Conservation (phyloP, 768 basidiomycete species). For the Leccinellum luteum region DNA sequence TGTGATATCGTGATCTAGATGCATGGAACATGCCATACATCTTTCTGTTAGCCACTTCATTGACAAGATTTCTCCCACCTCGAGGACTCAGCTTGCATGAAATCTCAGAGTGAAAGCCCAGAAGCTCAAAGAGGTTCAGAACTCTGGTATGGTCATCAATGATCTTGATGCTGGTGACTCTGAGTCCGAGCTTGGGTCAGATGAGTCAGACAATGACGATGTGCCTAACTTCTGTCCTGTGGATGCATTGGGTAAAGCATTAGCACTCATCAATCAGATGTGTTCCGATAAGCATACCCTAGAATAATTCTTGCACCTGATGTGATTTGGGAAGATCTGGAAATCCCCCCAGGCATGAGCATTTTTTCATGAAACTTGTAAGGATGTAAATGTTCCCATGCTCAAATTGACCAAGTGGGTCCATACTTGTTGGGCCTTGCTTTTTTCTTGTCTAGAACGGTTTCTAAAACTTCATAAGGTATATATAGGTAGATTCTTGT, state of each 20-base stretch:
- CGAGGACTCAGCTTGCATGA: background rate
- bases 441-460: background rate
- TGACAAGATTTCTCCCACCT: background rate
- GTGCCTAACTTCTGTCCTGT: background rate
- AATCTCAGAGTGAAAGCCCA: background rate
- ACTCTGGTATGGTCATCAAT: too few relatives aligned
- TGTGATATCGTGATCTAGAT: too few relatives aligned
- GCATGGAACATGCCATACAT: slow-evolving; percentile 1
- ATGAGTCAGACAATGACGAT: too few relatives aligned
- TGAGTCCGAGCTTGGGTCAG: too few relatives aligned
- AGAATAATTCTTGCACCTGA: too few relatives aligned
- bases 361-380: background rate
- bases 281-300: too few relatives aligned
- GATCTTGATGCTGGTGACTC: background rate
- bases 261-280: background rate
- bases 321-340: background rate
- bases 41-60: background rate
- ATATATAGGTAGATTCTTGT: too few relatives aligned
- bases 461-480: background rate
- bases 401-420: background rate
- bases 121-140: background rate
- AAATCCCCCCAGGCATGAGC: background rate
- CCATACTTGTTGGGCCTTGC: background rate
- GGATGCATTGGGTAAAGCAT: background rate
- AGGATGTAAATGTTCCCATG: background rate